Evolutionary conservation across 345 rosid genomes (phyloP), one percentile per base, ranked within the genome.

Genomic region (Ceriops decandra): DNA sequence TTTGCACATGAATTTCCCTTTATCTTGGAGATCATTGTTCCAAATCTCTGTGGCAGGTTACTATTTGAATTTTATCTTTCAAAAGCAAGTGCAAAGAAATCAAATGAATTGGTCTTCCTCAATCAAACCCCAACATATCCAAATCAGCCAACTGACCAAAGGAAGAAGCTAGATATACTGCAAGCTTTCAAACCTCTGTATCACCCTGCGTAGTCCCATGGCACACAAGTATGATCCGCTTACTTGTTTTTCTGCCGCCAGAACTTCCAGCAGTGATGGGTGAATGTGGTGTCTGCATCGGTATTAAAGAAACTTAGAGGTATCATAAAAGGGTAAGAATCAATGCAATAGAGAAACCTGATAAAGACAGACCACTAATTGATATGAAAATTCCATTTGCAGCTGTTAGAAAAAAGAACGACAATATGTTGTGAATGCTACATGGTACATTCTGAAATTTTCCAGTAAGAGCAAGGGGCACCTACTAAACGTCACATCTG

Each of bases 221-320:
- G 74, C 91, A 89, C 71, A 91, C 89, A 47, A 93, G 96, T 73
- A 93, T 72, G 62, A 93, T 86, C 79, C 87, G 79, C 84, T 80
- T 85, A 73, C 86, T 67, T 69, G 91, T 51, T 79, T 86, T 33
- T 68, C 96, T 87, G 62, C 98, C 96, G 20, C 52, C 88, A 58
- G 87, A 82, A 77, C 82, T 81, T 74, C 88, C 96, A 77, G 70
- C 69, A 67, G 87, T 90, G 74, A 91, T 72, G 69, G 98, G 97
- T 47, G 96, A 91, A 67, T 71, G 76, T 35, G 98, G 96, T 68
- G 97, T 93, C 98, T 93, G 92, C 83, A 82, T 70, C 42, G 65
- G 70, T 66, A 71, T 68, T 77, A 84, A 62, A 67, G 66, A 30
- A 58, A 60, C 62, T 75, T 72, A 66, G 38, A 47, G 72, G 51